Evolutionary conservation across 441 rosid genomes (phyloP).

Genomic region (Croton laevigatus): DNA sequence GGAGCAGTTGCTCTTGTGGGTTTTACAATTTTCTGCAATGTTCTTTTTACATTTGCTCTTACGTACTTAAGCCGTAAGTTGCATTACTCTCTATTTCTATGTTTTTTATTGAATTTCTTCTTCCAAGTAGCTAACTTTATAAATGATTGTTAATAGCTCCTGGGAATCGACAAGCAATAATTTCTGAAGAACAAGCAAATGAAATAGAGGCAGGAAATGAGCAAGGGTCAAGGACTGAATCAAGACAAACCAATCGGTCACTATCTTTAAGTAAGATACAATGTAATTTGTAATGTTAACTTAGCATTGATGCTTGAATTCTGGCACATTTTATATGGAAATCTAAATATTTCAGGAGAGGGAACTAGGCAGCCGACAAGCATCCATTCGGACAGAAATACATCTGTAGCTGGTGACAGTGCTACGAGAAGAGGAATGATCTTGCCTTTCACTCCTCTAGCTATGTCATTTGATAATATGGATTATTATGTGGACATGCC

Average conservation of each 20-base stretch:
- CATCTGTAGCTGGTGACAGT: constrained; percentile 33
- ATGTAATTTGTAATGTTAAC: neutral
- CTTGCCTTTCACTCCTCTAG: constrained; percentile 85
- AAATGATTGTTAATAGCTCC: constrained; percentile 41
- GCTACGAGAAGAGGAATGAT: constrained; percentile 78
- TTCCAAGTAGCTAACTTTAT: constrained; percentile 13
- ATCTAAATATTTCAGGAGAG: constrained; percentile 40
- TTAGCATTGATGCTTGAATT: neutral
- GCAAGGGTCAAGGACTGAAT: constrained; percentile 24
- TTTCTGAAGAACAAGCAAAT: constrained; percentile 53
- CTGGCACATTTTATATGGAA: constrained; percentile 7
- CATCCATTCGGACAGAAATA: constrained; percentile 33
- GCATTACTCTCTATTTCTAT: neutral
- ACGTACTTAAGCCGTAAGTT: constrained; percentile 76
- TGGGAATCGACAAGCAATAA: constrained; percentile 64
- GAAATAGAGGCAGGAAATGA: constrained; percentile 31
- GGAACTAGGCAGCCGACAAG: constrained; percentile 47
- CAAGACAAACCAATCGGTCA: constrained; percentile 12
- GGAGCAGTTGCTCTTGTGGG: constrained; percentile 62
- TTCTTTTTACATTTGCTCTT: constrained; percentile 64
- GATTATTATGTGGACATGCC: constrained; percentile 93
- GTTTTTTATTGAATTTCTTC: neutral
- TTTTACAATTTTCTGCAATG: constrained; percentile 56
- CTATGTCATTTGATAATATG: constrained; percentile 78
- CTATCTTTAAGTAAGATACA: constrained; percentile 46